phyloP scores from a whole-genome alignment of 2,329 filamentous ascomycete genomes.

The Exophiala calicioides region DNA sequence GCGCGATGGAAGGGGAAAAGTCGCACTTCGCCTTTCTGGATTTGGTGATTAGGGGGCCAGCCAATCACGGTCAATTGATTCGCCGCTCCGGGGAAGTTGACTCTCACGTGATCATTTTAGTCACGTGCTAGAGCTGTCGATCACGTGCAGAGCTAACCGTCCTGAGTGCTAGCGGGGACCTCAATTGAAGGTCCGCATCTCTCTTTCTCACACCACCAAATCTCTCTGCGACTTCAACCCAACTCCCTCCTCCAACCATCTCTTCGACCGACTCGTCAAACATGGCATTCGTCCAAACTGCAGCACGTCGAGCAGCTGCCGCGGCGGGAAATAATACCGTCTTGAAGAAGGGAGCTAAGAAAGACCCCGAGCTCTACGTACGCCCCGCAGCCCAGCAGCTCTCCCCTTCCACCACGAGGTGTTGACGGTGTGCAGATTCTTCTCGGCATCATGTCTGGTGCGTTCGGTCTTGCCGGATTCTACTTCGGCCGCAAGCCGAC shows the following conservation, averaged over 20 bases:
- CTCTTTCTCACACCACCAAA: conserved; percentile 24
- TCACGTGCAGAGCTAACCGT: too few relatives aligned
- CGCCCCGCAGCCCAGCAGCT: conserved; percentile 31
- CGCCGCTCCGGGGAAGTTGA: too few relatives aligned
- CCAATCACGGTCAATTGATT: background rate
- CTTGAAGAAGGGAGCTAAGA: conserved; percentile 62
- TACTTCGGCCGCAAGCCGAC: conserved; percentile 80
- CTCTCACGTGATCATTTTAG: too few relatives aligned
- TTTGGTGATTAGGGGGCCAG: background rate
- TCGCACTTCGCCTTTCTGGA: too few relatives aligned
- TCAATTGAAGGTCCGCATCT: too few relatives aligned
- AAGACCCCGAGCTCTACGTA: conserved; percentile 76
- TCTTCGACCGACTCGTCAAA: conserved; percentile 12
- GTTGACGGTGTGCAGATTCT: conserved; percentile 65
- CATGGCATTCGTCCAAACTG: background rate
- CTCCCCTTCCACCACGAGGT: background rate
- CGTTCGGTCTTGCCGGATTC: conserved; percentile 85
- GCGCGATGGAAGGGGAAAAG: too few relatives aligned
- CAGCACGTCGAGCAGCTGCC: conserved; percentile 33
- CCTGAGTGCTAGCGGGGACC: too few relatives aligned
- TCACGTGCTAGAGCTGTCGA: background rate
- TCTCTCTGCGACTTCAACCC: conserved; percentile 4
- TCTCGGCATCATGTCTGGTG: conserved; percentile 83
- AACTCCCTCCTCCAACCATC: conserved; percentile 3
- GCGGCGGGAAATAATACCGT: conserved; percentile 49